Evolutionary conservation across 108 stramenopile genomes (phyloP).

Genomic region (Nannochloropsis gaditana): DNA sequence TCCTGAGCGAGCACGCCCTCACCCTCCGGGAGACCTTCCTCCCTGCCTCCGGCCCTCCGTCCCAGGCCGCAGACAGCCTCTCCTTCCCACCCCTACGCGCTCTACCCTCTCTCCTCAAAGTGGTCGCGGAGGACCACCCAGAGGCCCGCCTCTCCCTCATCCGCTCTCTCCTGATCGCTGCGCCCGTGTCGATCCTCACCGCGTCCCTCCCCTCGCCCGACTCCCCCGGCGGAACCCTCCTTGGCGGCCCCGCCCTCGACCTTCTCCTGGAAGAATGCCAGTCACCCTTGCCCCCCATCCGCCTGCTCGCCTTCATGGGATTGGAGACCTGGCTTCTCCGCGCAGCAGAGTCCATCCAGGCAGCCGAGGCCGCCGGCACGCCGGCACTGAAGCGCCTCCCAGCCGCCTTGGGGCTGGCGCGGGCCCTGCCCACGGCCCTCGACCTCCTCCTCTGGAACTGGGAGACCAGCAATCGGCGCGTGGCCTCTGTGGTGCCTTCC

Average conservation of each 20-base stretch:
- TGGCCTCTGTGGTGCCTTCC: not conserved
- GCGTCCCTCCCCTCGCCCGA: not conserved
- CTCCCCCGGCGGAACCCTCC: not conserved
- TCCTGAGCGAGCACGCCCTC: not conserved
- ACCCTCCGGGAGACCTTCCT: not conserved
- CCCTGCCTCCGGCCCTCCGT: not conserved
- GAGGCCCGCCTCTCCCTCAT: not conserved
- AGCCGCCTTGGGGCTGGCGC: not conserved
- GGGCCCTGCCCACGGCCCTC: not conserved
- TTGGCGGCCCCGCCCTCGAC: not conserved
- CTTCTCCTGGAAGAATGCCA: not conserved
- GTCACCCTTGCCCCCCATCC: not conserved
- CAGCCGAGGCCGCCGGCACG: not conserved
- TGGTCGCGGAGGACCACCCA: not conserved
- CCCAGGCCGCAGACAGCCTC: not conserved
- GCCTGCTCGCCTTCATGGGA: not conserved
- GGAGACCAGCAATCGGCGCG: not conserved
- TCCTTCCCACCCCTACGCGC: not conserved
- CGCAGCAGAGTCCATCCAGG: not conserved
- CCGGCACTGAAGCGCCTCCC: not conserved
- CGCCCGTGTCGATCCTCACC: not conserved
- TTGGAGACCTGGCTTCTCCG: not conserved
- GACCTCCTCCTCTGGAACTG: conserved; percentile 20
- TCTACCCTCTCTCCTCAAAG: not conserved
- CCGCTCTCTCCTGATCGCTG: not conserved